These are phyloP conservation scores for Carallia brachiata DNA, from an alignment of 345 rosid genomes.

Conservation along the genomic window DNA sequence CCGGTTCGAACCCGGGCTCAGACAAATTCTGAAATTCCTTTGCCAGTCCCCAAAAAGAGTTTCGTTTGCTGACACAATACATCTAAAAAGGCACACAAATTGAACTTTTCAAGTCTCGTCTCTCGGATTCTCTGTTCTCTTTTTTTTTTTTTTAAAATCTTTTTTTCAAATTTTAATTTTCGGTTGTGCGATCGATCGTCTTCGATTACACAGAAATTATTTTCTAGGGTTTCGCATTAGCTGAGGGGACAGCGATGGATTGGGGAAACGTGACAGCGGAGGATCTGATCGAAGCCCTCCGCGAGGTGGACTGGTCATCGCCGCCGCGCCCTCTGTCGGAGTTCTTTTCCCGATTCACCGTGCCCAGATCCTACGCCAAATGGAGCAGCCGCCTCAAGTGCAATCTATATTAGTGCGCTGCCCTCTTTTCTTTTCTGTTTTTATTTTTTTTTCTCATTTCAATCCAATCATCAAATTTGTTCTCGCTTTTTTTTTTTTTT, in stretches of 20 bases:
- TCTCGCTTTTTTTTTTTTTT: no score
- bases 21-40: no score
- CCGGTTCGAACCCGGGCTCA: slow-evolving; percentile 47
- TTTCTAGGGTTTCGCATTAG: slow-evolving; percentile 22
- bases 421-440: neutral
- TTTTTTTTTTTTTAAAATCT: no score
- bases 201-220: neutral
- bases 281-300: slow-evolving; percentile 92
- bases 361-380: slow-evolving; percentile 71
- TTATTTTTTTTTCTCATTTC: neutral
- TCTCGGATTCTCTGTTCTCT: neutral
- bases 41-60: no score
- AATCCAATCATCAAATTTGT: neutral
- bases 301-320: slow-evolving; percentile 99
- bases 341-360: slow-evolving; percentile 88
- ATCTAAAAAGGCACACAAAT: neutral
- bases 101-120: neutral
- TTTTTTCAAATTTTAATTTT: neutral
- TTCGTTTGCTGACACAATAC: neutral
- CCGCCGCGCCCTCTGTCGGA: slow-evolving; percentile 92
- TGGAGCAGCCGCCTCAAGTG: slow-evolving; percentile 99
- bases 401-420: slow-evolving; percentile 89
- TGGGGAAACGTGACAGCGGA: slow-evolving; percentile 97
- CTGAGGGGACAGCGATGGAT: slow-evolving; percentile 50
- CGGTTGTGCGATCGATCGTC: neutral